Base-by-base conservation (phyloP, 140 eudicot genomes). In the Stevia rebaudiana region DNA sequence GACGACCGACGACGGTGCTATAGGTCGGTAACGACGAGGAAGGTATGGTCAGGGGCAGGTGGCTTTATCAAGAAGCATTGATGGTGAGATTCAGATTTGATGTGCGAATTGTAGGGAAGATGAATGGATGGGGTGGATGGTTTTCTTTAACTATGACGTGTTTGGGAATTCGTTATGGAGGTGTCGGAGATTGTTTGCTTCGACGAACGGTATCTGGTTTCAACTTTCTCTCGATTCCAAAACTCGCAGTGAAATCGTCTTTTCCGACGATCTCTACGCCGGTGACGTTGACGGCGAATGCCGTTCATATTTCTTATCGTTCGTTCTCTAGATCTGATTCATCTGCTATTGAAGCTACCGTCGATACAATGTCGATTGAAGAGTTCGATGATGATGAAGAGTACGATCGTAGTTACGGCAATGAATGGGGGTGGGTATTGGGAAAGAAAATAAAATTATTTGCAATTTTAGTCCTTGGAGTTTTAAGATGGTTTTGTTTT, bases 111-210 rank as follows among this genome's bases (percentile, higher is more conserved):
- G n/a, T n/a, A n/a, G n/a, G n/a, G n/a, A n/a, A n/a, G n/a, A n/a
- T n/a, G n/a, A n/a, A n/a, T n/a, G n/a, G n/a, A n/a, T n/a, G n/a
- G n/a, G n/a, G 48, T 15, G 9, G 3, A 73, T 67, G 67, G 67
- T 28, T 64, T 51, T 54, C n/a, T n/a, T n/a, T 55, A 64, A 43
- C 40, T 17, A 74, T 77, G 81, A 61, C 65, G 16, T 64, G 60
- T 65, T 58, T 71, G 6, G 77, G 60, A 22, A 41, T 71, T 40
- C 69, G 42, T 33, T 57, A 43, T 70, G 50, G 17, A 7, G 19
- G 73, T 6, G 42, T 68, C 74, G 77, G 74, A 18, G 47, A 56
- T 50, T 19, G 59, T n/a, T 53, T 72, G 16, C 63, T 50, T 8
- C 47, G 48, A n/a, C 25, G 55, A 30, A 15, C 65, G 30, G 74